phyloP scores from a whole-genome alignment of 768 basidiomycete species.

The Pisolithus albus region DNA sequence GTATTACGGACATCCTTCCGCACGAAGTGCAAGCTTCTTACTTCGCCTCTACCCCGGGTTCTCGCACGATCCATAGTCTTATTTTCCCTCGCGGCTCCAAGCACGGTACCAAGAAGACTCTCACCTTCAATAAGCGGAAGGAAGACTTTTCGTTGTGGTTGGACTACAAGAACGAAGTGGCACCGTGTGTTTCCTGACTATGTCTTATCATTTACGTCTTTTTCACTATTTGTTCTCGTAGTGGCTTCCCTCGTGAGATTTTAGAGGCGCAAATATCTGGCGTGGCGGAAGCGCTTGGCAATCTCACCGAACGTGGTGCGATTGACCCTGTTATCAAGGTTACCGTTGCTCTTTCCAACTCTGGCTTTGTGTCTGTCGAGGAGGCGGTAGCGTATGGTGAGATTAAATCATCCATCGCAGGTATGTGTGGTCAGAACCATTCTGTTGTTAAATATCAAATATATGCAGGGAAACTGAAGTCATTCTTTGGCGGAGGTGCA shows the following conservation, averaged over 20 bases:
- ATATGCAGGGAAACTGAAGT: slow-evolving; percentile 72
- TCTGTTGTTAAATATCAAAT: slow-evolving; percentile 8
- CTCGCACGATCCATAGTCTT: slow-evolving; percentile 63
- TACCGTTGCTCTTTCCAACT: slow-evolving; percentile 75
- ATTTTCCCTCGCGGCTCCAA: slow-evolving; percentile 78
- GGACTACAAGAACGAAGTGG: slow-evolving; percentile 60
- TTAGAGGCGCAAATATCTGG: slow-evolving; percentile 67
- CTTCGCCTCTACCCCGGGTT: slow-evolving; percentile 48
- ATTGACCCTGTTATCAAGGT: slow-evolving; percentile 83
- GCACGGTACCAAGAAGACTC: slow-evolving; percentile 73
- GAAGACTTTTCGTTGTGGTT: slow-evolving; percentile 78
- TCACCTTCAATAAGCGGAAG: slow-evolving; percentile 72
- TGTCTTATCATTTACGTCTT: background rate
- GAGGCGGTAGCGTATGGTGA: slow-evolving; percentile 78
- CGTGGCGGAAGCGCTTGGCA: slow-evolving; percentile 68
- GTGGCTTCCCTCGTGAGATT: slow-evolving; percentile 68
- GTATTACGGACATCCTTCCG: slow-evolving; percentile 63
- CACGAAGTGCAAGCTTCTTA: slow-evolving; percentile 81
- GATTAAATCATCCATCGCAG: slow-evolving; percentile 70
- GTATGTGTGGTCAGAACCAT: slow-evolving; percentile 30
- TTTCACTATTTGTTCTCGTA: slow-evolving; percentile 19
- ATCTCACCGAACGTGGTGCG: slow-evolving; percentile 78
- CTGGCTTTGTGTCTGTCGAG: slow-evolving; percentile 75
- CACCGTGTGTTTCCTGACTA: slow-evolving; percentile 44
- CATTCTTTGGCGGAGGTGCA: slow-evolving; percentile 66